Evolutionary conservation across 192 early-diverging fungal genomes (phyloP).

Genomic region (Backusella tarrabulga): DNA sequence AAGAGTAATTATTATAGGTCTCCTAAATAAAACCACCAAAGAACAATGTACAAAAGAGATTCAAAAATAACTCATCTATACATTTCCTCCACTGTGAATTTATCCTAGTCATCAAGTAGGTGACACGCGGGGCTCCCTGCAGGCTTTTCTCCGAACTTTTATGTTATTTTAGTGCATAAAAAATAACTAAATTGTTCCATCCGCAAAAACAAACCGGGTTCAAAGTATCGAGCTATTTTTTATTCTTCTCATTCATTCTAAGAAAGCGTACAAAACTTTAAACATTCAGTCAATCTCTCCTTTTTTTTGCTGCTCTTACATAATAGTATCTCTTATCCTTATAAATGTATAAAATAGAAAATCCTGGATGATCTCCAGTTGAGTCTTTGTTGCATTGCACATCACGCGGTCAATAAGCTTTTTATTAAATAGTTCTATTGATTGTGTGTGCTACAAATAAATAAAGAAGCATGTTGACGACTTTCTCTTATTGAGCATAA

Average conservation of each 20-base stretch:
- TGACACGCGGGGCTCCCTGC: background rate
- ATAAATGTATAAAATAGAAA: background rate
- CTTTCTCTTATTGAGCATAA: background rate
- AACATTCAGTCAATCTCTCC: background rate
- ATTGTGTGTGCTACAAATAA: background rate
- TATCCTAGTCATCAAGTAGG: background rate
- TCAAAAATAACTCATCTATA: background rate
- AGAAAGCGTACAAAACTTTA: background rate
- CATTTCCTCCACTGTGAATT: background rate
- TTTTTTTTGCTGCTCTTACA: background rate
- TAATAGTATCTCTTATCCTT: background rate
- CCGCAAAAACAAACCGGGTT: background rate
- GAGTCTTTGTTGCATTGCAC: background rate
- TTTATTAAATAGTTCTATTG: background rate
- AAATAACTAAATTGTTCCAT: background rate
- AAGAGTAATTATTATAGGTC: background rate
- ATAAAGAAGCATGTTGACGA: background rate
- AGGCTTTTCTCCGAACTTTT: background rate
- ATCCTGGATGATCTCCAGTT: background rate
- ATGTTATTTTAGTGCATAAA: background rate
- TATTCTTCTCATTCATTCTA: background rate
- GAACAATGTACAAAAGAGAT: background rate
- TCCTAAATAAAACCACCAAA: background rate
- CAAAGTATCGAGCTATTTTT: background rate
- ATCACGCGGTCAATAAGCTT: constrained; percentile 3